Percentiles rank a stretch among this genome's conserved stretches.
Conservation (phyloP, 345 rosid genomes). For the Camelina hispida region DNA sequence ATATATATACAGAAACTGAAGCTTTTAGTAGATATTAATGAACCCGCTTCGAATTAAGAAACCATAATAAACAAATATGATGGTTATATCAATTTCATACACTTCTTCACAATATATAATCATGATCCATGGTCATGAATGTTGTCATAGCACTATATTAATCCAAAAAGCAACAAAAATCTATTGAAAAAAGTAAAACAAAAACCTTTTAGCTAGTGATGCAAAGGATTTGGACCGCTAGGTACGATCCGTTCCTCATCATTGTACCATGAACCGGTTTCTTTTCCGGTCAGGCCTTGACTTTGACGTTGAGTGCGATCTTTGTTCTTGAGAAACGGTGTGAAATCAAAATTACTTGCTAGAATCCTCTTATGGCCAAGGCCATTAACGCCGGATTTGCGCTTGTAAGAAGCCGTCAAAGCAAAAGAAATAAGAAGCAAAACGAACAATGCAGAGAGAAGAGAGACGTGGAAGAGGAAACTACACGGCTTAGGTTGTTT, state of each 20-base stretch:
- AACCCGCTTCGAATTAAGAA: slow-evolving; percentile 22
- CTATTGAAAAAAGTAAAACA: slow-evolving; percentile 18
- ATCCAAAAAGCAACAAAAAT: slow-evolving; percentile 25
- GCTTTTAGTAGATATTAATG: slow-evolving; percentile 10
- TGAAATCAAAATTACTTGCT: slow-evolving; percentile 60
- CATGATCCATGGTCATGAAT: slow-evolving; percentile 34
- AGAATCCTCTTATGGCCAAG: slow-evolving; percentile 49
- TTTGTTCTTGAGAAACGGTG: slow-evolving; percentile 57
- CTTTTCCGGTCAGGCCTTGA: slow-evolving; percentile 33
- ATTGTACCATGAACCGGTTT: slow-evolving; percentile 56
- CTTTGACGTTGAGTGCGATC: slow-evolving; percentile 30
- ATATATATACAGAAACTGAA: slow-evolving; percentile 8
- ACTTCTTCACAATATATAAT: slow-evolving; percentile 37
- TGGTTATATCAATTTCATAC: slow-evolving; percentile 31
- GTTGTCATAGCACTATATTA: slow-evolving; percentile 15
- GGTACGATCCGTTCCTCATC: slow-evolving; percentile 71
- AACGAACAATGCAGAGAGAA: slow-evolving; percentile 39
- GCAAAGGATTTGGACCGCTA: slow-evolving; percentile 85
- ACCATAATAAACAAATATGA: slow-evolving; percentile 35
- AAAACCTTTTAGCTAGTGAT: slow-evolving; percentile 62
- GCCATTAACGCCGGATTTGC: slow-evolving; percentile 12
- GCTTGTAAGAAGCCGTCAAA: slow-evolving; percentile 31
- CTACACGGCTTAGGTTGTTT: slow-evolving; percentile 36
- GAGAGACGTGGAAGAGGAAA: slow-evolving; percentile 32
- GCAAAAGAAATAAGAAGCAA: slow-evolving; percentile 41